Evolutionary conservation across 1,139 yeast genomes (phyloP).

Genomic region (Meyerozyma carpophila): DNA sequence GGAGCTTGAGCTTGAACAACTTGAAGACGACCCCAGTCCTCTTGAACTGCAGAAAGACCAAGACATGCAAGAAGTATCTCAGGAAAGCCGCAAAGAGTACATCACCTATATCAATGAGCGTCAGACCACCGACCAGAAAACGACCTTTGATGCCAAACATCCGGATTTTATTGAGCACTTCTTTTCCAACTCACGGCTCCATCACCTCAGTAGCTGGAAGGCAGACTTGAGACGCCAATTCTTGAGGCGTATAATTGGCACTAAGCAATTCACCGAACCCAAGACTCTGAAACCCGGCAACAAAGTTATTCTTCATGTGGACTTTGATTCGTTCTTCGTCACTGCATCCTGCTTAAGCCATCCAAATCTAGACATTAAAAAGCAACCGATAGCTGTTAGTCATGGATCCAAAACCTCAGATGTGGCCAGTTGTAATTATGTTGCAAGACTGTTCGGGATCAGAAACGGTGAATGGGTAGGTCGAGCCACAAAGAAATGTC

Average conservation of each 20-base stretch:
- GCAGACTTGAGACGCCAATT: slow-evolving; percentile 64
- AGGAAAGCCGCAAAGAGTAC: not conserved
- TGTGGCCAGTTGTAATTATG: slow-evolving; percentile 89
- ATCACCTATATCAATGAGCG: slow-evolving; percentile 2
- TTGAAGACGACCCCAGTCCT: slow-evolving; percentile 11
- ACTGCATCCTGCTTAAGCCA: slow-evolving; percentile 65
- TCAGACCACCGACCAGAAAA: slow-evolving; percentile 7
- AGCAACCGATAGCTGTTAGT: slow-evolving; percentile 75
- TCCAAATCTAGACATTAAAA: slow-evolving; percentile 51
- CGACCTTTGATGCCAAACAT: slow-evolving; percentile 56
- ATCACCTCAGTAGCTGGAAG: slow-evolving; percentile 86
- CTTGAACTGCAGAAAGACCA: slow-evolving; percentile 13
- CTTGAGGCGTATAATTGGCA: slow-evolving; percentile 33
- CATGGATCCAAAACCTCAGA: slow-evolving; percentile 72
- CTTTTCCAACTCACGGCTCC: slow-evolving; percentile 78
- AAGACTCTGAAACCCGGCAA: not conserved
- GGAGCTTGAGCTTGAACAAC: slow-evolving; percentile 2
- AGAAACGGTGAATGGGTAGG: slow-evolving; percentile 87
- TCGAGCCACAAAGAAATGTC: slow-evolving; percentile 59
- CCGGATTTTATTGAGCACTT: slow-evolving; percentile 70
- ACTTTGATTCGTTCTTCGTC: slow-evolving; percentile 92
- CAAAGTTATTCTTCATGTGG: slow-evolving; percentile 65
- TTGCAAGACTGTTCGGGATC: slow-evolving; percentile 70
- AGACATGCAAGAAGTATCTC: slow-evolving; percentile 5
- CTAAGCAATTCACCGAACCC: slow-evolving; percentile 4